phyloP scores from a whole-genome alignment of 1,139 yeast species.

The Debaryomyces sp. region DNA sequence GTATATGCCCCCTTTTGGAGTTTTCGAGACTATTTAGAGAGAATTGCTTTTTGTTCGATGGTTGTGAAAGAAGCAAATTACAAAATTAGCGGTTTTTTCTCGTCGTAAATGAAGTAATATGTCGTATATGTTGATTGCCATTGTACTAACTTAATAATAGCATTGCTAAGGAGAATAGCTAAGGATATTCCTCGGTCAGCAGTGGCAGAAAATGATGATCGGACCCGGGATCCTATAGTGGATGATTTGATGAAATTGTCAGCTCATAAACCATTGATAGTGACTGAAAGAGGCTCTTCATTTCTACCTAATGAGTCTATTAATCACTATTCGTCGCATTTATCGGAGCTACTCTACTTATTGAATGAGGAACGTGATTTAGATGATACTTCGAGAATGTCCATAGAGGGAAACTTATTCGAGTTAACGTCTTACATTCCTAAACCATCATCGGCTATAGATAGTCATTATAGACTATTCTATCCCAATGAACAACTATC shows the following conservation, averaged over 20 bases:
- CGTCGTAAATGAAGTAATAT: no score
- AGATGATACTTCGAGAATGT: constrained; percentile 34
- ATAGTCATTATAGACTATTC: constrained; percentile 10
- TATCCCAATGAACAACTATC: constrained; percentile 45
- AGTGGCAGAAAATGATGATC: constrained; percentile 9
- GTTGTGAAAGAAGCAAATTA: constrained; percentile 14
- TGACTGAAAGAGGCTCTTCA: constrained; percentile 13
- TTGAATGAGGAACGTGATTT: constrained; percentile 30
- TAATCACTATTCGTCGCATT: constrained; percentile 28
- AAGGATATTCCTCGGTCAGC: constrained; percentile 16
- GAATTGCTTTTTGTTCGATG: neutral
- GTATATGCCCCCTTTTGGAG: constrained; percentile 15
- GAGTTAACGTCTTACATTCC: constrained; percentile 35
- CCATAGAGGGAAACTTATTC: constrained; percentile 29
- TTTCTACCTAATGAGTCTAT: constrained; percentile 17
- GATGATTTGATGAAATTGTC: constrained; percentile 34
- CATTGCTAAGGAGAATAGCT: constrained; percentile 16
- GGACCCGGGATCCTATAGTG: constrained; percentile 28
- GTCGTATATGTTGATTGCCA: neutral
- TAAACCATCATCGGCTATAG: constrained; percentile 8
- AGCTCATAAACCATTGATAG: constrained; percentile 26
- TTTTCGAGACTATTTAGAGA: neutral
- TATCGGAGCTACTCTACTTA: constrained; percentile 32
- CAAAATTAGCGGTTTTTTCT: constrained; percentile 11
- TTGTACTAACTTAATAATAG: constrained; percentile 14